Evolutionary conservation across 2,329 filamentous ascomycete species (phyloP).

Genomic region (Colletotrichum sp.): DNA sequence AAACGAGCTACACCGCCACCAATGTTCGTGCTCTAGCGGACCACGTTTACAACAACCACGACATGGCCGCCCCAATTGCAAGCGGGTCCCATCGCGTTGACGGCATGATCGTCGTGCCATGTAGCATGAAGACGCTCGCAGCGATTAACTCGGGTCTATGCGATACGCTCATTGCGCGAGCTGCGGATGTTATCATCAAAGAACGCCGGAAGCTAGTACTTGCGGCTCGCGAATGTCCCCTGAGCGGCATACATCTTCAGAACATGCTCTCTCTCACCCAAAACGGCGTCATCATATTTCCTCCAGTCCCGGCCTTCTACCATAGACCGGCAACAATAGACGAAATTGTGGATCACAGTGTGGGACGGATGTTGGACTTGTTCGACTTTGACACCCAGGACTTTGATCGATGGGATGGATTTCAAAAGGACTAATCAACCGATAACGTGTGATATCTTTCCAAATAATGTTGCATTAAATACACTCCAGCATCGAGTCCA

Average conservation of each 20-base stretch:
- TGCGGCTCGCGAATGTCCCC: slow-evolving; percentile 47
- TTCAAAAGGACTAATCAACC: neutral
- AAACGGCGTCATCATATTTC: slow-evolving; percentile 47
- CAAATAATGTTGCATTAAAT: neutral
- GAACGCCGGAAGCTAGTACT: slow-evolving; percentile 46
- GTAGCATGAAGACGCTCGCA: slow-evolving; percentile 54
- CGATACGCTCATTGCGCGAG: slow-evolving; percentile 49
- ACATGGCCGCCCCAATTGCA: slow-evolving; percentile 49
- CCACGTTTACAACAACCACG: slow-evolving; percentile 32
- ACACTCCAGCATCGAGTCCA: neutral
- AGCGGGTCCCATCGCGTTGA: slow-evolving; percentile 46
- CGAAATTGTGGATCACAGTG: slow-evolving; percentile 48
- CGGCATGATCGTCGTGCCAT: slow-evolving; percentile 54
- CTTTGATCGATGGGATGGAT: slow-evolving; percentile 44
- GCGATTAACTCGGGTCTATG: slow-evolving; percentile 44
- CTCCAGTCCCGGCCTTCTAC: slow-evolving; percentile 50
- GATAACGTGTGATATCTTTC: neutral
- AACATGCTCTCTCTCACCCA: slow-evolving; percentile 47
- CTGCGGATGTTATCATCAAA: slow-evolving; percentile 52
- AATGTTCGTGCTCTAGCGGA: neutral
- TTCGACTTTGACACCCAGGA: slow-evolving; percentile 45
- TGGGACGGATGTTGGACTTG: slow-evolving; percentile 50
- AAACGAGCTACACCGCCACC: slow-evolving; percentile 23
- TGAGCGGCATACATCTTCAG: slow-evolving; percentile 50
- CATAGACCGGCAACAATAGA: slow-evolving; percentile 41